A percentile compares a stretch with the other conserved stretches of the same genome.
Evolutionary conservation across 495 filamentous ascomycete genomes (phyloP).

Genomic region (Ramalina intermedia): DNA sequence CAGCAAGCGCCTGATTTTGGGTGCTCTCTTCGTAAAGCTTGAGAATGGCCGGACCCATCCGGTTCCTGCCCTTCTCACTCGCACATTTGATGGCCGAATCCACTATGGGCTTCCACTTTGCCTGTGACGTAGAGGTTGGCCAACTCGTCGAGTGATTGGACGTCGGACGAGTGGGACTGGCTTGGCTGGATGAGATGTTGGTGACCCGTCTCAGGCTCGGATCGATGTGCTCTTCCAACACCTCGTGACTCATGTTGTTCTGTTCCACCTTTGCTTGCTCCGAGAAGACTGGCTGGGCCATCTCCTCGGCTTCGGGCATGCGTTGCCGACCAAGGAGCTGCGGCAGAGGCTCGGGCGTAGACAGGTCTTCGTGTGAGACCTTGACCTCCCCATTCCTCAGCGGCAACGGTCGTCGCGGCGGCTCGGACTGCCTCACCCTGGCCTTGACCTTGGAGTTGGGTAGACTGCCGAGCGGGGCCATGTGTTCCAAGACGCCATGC

Average conservation of each 20-base stretch:
- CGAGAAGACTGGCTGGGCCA: too few species aligned
- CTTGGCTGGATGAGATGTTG: neutral
- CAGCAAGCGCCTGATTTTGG: conserved; percentile 19
- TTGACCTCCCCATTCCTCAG: conserved; percentile 15
- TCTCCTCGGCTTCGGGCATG: too few species aligned
- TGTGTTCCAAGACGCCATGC: conserved; percentile 51
- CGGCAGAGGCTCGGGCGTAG: conserved; percentile 17
- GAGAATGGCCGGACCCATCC: conserved; percentile 24
- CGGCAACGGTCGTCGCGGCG: conserved; percentile 5
- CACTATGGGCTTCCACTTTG: conserved; percentile 19
- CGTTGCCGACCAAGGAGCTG: conserved; percentile 3
- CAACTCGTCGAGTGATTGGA: neutral
- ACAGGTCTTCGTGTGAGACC: conserved; percentile 13
- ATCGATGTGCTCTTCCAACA: too few species aligned
- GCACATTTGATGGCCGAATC: conserved; percentile 25
- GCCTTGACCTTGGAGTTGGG: conserved; percentile 37
- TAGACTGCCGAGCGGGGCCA: conserved; percentile 51
- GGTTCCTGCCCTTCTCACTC: conserved; percentile 21
- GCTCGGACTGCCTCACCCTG: conserved; percentile 19
- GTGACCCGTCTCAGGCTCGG: neutral
- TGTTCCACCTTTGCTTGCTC: conserved; percentile 17
- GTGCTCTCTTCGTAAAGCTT: conserved; percentile 28
- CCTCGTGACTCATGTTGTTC: too few species aligned
- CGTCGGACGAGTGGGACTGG: neutral
- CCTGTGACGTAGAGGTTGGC: neutral